Conservation (phyloP, 78 protist genomes). For the Cavenderia fasciculata region DNA sequence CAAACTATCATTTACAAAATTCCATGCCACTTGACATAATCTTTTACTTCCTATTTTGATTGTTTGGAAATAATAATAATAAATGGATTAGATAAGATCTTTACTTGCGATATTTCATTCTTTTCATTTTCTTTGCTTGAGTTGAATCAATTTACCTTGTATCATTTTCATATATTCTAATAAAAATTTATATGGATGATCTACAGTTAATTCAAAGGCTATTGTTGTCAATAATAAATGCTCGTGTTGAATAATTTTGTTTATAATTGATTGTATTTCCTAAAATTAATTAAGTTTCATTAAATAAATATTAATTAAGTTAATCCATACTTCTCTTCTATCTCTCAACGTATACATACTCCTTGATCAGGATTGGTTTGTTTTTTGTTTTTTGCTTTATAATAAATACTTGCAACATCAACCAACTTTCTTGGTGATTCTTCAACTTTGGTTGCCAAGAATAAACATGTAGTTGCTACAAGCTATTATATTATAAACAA, state of each 20-base stretch:
- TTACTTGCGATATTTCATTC: no score
- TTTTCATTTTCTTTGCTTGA: no score
- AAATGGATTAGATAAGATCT: no score
- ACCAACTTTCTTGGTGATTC: conserved; percentile 84
- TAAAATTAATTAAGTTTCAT: not conserved
- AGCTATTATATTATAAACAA: not conserved
- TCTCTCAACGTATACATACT: no score
- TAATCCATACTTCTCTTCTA: not conserved
- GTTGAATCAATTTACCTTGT: no score
- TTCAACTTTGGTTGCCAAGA: conserved; percentile 92
- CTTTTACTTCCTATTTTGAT: conserved; percentile 54
- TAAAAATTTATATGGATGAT: conserved; percentile 86
- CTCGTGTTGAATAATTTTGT: conserved; percentile 43
- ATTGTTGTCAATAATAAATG: conserved; percentile 82
- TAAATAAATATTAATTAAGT: not conserved
- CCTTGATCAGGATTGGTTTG: no score
- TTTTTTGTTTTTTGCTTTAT: conserved; percentile 32
- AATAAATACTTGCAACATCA: conserved; percentile 69
- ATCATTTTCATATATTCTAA: conserved; percentile 77
- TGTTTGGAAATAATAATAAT: no score
- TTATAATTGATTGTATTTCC: conserved; percentile 15
- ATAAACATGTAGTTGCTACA: conserved; percentile 84
- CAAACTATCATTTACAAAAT: conserved; percentile 90
- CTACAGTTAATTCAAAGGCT: conserved; percentile 84
- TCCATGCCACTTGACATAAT: conserved; percentile 88